phyloP scores from a whole-genome alignment of 2,329 filamentous ascomycete species.

The Neopestalotiopsis sp. region DNA sequence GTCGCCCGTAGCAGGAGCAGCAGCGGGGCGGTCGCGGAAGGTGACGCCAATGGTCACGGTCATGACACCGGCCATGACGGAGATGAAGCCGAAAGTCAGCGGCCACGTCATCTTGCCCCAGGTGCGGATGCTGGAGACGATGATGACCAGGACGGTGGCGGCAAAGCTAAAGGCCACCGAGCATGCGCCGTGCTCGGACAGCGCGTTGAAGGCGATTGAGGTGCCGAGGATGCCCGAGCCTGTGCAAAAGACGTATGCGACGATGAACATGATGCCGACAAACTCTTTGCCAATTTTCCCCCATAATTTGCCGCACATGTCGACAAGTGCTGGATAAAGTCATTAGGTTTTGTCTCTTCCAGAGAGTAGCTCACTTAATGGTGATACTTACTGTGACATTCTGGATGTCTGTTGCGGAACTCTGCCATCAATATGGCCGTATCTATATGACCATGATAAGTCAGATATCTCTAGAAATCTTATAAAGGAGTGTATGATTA shows the following conservation, averaged over 20 bases:
- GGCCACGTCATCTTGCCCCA: conserved; percentile 65
- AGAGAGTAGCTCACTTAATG: too few relatives aligned
- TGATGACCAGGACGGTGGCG: conserved; percentile 50
- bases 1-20: conserved; percentile 60
- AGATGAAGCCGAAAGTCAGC: conserved; percentile 63
- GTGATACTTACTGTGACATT: conserved; percentile 37
- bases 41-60: conserved; percentile 63
- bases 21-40: conserved; percentile 58
- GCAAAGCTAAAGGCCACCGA: conserved; percentile 63
- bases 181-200: conserved; percentile 62
- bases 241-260: conserved; percentile 61
- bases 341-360: background rate
- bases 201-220: conserved; percentile 63
- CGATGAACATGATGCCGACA: conserved; percentile 59
- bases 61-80: conserved; percentile 61
- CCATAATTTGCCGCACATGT: conserved; percentile 63
- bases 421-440: conserved; percentile 38
- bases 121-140: conserved; percentile 54
- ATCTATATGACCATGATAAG: too few relatives aligned
- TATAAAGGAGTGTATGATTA: too few relatives aligned
- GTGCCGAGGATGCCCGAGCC: conserved; percentile 64
- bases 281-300: conserved; percentile 57
- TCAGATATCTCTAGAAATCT: too few relatives aligned
- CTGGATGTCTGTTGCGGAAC: conserved; percentile 43
- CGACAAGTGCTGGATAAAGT: conserved; percentile 38